phyloP scores from a whole-genome alignment of 192 early-diverging fungal species.

The Geranomyces variabilis region DNA sequence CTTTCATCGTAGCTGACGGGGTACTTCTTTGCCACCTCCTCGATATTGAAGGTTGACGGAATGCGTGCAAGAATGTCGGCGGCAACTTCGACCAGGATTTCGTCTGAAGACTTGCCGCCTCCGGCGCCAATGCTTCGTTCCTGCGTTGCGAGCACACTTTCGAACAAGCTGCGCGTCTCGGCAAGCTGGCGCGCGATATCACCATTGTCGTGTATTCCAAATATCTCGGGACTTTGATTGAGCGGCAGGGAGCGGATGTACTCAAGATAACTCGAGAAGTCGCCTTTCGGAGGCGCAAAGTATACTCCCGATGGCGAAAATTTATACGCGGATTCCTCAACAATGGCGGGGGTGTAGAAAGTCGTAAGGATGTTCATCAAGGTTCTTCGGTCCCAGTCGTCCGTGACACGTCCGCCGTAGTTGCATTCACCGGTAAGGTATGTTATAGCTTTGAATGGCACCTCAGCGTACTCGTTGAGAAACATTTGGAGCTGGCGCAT shows the following conservation, averaged over 20 bases:
- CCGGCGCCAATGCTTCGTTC: conserved; percentile 39
- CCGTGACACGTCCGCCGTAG: conserved; percentile 69
- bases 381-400: conserved; percentile 69
- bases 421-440: conserved; percentile 70
- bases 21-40: conserved; percentile 51
- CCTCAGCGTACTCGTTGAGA: conserved; percentile 59
- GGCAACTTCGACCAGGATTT: conserved; percentile 62
- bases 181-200: conserved; percentile 67
- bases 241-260: conserved; percentile 61
- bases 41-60: conserved; percentile 54
- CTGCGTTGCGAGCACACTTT: conserved; percentile 61
- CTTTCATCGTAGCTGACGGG: conserved; percentile 67
- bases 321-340: conserved; percentile 58
- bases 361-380: conserved; percentile 61
- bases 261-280: conserved; percentile 59
- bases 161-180: conserved; percentile 60
- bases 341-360: conserved; percentile 53
- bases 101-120: conserved; percentile 57
- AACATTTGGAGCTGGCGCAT: conserved; percentile 70
- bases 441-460: conserved; percentile 63
- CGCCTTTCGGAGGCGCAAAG: conserved; percentile 55
- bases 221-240: conserved; percentile 66
- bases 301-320: conserved; percentile 62
- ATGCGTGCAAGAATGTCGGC: conserved; percentile 57
- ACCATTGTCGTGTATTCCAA: conserved; percentile 72